Percentiles rank a stretch among this genome's conserved stretches.
These are phyloP conservation scores for Aureobasidium sp. DNA, from an alignment of 2,329 filamentous ascomycete genomes.

Conservation along the genomic window DNA sequence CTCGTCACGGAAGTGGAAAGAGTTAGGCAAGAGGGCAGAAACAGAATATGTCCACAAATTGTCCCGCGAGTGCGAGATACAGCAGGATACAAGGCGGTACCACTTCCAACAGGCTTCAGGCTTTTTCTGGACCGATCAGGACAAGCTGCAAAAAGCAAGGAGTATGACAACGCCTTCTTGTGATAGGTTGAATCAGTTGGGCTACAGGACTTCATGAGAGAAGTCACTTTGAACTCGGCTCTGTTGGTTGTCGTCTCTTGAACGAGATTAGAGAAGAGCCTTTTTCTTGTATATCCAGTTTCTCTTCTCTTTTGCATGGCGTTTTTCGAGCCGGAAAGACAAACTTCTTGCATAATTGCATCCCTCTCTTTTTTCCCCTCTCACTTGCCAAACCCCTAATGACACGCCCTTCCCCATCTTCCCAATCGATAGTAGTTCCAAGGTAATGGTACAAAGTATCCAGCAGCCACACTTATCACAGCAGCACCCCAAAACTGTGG, in stretches of 20 bases:
- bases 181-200: constrained; percentile 47
- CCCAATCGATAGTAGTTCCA: neutral
- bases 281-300: neutral
- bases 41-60: constrained; percentile 61
- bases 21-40: constrained; percentile 74
- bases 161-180: constrained; percentile 56
- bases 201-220: constrained; percentile 23
- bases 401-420: neutral
- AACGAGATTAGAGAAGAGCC: neutral
- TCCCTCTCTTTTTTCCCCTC: no score
- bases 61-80: constrained; percentile 65
- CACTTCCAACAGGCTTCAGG: constrained; percentile 73
- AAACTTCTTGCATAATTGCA: neutral
- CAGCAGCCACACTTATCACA: neutral
- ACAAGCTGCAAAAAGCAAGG: constrained; percentile 67
- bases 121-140: constrained; percentile 77
- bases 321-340: neutral
- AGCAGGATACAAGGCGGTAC: constrained; percentile 58
- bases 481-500: neutral
- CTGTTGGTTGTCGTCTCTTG: neutral
- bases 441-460: neutral
- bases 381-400: neutral
- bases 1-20: constrained; percentile 59
- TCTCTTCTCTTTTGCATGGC: neutral
- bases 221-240: neutral